Conservation (phyloP, 1,284 basidiomycete species). For the Ganoderma resinaceum region DNA sequence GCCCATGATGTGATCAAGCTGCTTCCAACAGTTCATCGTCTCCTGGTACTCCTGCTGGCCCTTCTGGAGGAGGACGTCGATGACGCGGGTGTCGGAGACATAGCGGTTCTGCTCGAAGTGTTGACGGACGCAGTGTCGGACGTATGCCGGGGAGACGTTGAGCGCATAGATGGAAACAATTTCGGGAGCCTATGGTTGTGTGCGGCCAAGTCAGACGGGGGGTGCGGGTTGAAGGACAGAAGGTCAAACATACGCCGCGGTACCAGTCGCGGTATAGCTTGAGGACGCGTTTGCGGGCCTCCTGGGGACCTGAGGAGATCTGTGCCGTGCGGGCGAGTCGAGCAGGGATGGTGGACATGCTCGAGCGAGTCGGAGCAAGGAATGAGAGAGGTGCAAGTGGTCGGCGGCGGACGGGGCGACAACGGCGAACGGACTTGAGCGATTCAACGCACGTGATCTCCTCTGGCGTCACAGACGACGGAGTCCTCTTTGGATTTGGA, state of each 20-base stretch:
- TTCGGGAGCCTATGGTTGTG: constrained; percentile 82
- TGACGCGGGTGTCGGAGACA: constrained; percentile 83
- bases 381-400: constrained; percentile 11
- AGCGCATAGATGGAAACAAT: constrained; percentile 88
- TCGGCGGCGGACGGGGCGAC: constrained; percentile 7
- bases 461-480: background rate
- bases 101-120: constrained; percentile 90
- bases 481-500: too few relatives aligned
- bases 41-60: constrained; percentile 92
- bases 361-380: constrained; percentile 14
- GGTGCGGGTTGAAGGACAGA: background rate
- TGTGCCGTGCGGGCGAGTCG: constrained; percentile 81
- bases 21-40: constrained; percentile 95
- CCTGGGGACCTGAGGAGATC: constrained; percentile 64
- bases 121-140: constrained; percentile 86
- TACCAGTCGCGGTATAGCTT: constrained; percentile 94
- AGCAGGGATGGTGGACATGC: constrained; percentile 90
- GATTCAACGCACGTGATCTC: constrained; percentile 24
- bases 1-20: constrained; percentile 78
- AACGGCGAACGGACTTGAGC: constrained; percentile 14
- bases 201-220: constrained; percentile 41
- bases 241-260: constrained; percentile 69
- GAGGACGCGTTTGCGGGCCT: constrained; percentile 77
- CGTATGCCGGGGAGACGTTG: constrained; percentile 80
- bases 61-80: constrained; percentile 92